Evolutionary conservation across 768 basidiomycete species (phyloP), one percentile per base, ranked within the genome.

Genomic region (Lactarius tabidus): DNA sequence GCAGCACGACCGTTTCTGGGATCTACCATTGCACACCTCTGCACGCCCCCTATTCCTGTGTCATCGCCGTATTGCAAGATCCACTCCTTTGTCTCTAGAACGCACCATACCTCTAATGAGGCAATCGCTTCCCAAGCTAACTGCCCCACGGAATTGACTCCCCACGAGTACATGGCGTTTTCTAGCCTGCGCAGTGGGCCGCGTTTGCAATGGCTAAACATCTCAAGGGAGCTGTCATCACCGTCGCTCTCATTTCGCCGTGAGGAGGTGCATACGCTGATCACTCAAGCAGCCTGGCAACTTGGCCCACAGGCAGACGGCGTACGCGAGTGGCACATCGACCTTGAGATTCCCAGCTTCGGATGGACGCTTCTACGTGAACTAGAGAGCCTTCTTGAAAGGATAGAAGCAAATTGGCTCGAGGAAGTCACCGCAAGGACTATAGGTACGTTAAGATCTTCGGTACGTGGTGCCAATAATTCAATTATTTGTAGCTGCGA

Each of bases 81-180:
- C 1, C 56, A 57, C n/a, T 17, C n/a, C 14, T 29, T 33, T 15
- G 41, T 59, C 8, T 23, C 26, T 18, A 41, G 28, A 14, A 59
- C 58, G 5, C 23, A 26, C 26, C 58, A 59, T 23, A 76, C 77
- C 1, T 73, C 80, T 1, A 85, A 85, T 57, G 67, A 71, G 38
- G 70, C 81, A 38, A 67, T 84, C 33, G 77, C 78, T 31, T 69
- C 72, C 20, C 82, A 83, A 67, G 67, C 65, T 0, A 70, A 73
- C 14, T 83, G 81, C 63, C 78, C 78, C 9, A 45, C 43, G 28
- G 72, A 77, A 5, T 71, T 84, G 26, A 75, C 67, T 10, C 65
- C 80, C 1, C 81, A 84, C 31, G 82, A 84, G 65, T 80, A 74
- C 38, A 72, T 78, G 18, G 75, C 79, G 0, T 84, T 83, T 57